These are phyloP conservation scores for Fusarium tuaranense DNA, from an alignment of 2,329 filamentous ascomycete genomes.

Conservation along the genomic window DNA sequence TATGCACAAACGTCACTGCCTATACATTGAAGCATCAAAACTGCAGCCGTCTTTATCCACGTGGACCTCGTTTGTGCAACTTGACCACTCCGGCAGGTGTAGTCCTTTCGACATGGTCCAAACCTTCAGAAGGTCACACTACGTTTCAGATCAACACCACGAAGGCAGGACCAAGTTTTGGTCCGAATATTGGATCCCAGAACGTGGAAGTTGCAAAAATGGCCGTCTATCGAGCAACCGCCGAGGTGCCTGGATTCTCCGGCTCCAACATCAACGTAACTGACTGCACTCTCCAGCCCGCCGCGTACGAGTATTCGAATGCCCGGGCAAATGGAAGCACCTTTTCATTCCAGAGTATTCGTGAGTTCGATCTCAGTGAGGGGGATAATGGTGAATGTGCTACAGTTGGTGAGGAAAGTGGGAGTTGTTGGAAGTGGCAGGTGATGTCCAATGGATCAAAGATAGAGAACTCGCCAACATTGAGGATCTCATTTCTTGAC, in stretches of 20 bases:
- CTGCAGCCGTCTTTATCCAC: background rate
- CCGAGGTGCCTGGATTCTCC: no score
- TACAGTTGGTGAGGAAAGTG: background rate
- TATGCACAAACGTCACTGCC: slow-evolving; percentile 14
- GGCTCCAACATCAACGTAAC: slow-evolving; percentile 13
- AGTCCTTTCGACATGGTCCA: background rate
- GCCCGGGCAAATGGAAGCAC: slow-evolving; percentile 14
- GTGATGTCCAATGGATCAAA: background rate
- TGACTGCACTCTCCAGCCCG: slow-evolving; percentile 3
- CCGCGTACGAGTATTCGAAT: slow-evolving; percentile 6
- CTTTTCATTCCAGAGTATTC: background rate
- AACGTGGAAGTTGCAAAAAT: background rate
- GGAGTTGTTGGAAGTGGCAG: background rate
- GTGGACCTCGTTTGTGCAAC: background rate
- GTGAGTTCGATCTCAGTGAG: background rate
- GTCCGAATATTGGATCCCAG: background rate
- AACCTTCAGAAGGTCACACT: background rate
- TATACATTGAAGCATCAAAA: background rate
- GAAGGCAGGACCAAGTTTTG: background rate
- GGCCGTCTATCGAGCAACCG: slow-evolving; percentile 19
- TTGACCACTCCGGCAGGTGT: slow-evolving; percentile 16
- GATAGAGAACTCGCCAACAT: background rate
- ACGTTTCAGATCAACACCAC: slow-evolving; percentile 7
- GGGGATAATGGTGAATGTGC: background rate
- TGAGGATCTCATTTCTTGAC: background rate